Conservation (phyloP, 495 filamentous ascomycete genomes). For the Podospora didyma region DNA sequence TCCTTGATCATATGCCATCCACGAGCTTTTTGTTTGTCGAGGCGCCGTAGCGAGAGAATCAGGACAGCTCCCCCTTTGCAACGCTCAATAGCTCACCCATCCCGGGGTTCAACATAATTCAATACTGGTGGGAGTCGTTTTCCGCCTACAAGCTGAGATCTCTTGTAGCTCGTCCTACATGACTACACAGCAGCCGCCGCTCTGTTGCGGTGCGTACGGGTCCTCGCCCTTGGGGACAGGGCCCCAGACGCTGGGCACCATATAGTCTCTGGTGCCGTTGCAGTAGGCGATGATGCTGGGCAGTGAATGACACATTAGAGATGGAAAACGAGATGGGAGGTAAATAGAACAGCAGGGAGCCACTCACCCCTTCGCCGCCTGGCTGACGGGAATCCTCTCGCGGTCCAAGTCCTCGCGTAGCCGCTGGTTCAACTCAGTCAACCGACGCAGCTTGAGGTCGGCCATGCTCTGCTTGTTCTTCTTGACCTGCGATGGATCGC, state of each 20-base stretch:
- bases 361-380: conserved; percentile 82
- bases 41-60: background rate
- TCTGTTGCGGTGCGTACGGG: conserved; percentile 92
- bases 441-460: conserved; percentile 89
- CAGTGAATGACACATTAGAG: background rate
- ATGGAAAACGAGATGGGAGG: background rate
- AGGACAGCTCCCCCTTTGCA: background rate
- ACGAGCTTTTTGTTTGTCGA: background rate
- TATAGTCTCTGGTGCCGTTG: conserved; percentile 94
- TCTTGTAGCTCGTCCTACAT: conserved; percentile 56
- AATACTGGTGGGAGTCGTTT: background rate
- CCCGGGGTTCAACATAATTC: background rate
- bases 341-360: background rate
- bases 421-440: conserved; percentile 93
- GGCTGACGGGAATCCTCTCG: conserved; percentile 90
- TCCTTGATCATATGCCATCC: background rate
- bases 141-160: conserved; percentile 1
- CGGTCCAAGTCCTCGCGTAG: conserved; percentile 92
- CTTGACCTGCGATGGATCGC: conserved; percentile 67
- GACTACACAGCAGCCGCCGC: conserved; percentile 83
- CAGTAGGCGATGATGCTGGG: conserved; percentile 93
- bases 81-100: conserved; percentile 1
- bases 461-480: conserved; percentile 99
- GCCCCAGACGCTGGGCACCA: conserved; percentile 97
- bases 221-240: conserved; percentile 89